phyloP scores from a whole-genome alignment of 768 basidiomycete species.

The Psilocybe subaeruginosa region DNA sequence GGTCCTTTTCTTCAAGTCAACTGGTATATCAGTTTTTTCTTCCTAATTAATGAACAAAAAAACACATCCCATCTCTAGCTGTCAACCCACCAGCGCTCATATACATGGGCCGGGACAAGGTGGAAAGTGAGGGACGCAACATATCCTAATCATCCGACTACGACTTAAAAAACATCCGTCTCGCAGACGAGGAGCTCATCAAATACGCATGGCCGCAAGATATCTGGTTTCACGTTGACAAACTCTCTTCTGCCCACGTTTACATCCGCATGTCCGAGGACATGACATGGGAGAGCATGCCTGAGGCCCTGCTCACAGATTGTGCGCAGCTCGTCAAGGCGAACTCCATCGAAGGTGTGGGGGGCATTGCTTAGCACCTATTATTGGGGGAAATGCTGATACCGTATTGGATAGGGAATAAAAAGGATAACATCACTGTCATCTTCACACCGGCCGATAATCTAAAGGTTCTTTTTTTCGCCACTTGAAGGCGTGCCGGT shows the following conservation, averaged over 20 bases:
- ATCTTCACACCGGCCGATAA: constrained; percentile 95
- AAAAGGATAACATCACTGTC: constrained; percentile 90
- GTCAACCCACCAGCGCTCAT: constrained; percentile 67
- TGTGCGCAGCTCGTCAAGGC: constrained; percentile 97
- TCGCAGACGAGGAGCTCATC: constrained; percentile 91
- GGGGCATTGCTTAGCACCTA: not conserved
- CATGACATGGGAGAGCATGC: constrained; percentile 91
- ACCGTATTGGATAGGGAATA: constrained; percentile 72
- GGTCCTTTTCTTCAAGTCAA: constrained; percentile 57
- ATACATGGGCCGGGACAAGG: constrained; percentile 98
- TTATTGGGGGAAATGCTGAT: not conserved
- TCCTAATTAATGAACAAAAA: not conserved
- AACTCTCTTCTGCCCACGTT: constrained; percentile 95
- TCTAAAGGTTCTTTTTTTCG: constrained; percentile 67
- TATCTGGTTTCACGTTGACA: constrained; percentile 97
- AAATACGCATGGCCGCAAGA: constrained; percentile 91
- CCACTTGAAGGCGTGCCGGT: not conserved
- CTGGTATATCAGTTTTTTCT: constrained; percentile 28
- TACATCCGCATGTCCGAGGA: constrained; percentile 86
- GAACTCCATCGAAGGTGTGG: constrained; percentile 90
- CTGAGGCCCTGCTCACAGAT: constrained; percentile 75
- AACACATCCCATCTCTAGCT: constrained; percentile 37
- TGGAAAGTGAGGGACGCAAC: constrained; percentile 69
- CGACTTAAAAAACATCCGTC: constrained; percentile 21
- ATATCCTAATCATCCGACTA: constrained; percentile 13